Percentiles rank a stretch among this genome's conserved stretches.
Conservation (phyloP, 371 early-diverging fungal genomes). For the Rhizomucor miehei region DNA sequence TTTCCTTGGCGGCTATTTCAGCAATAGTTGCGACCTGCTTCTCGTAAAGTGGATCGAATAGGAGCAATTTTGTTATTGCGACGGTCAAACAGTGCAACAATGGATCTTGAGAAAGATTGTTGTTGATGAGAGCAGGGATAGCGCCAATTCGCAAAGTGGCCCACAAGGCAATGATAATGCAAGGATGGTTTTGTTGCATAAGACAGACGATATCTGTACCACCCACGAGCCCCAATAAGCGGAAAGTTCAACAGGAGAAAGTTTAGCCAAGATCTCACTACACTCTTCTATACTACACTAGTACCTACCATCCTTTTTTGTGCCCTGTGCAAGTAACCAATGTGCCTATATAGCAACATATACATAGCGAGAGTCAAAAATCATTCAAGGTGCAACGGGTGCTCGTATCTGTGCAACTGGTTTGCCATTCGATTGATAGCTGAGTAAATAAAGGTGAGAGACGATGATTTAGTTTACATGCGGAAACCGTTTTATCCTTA, state of each 20-base stretch:
- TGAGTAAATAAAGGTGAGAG: background rate
- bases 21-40: constrained; percentile 15
- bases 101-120: constrained; percentile 20
- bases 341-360: background rate
- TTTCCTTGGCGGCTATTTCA: background rate
- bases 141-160: constrained; percentile 33
- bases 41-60: constrained; percentile 27
- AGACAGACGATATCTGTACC: constrained; percentile 27
- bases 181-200: constrained; percentile 34
- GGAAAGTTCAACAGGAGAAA: too few relatives aligned
- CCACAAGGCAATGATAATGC: constrained; percentile 18
- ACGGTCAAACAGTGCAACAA: constrained; percentile 30
- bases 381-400: too few relatives aligned
- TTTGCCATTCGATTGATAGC: background rate
- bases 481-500: background rate
- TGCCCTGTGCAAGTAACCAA: constrained; percentile 1
- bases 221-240: too few relatives aligned
- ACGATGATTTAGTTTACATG: too few relatives aligned
- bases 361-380: too few relatives aligned
- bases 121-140: constrained; percentile 30
- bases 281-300: too few relatives aligned
- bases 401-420: too few relatives aligned
- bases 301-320: background rate
- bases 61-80: constrained; percentile 16
- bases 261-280: too few relatives aligned